Evolutionary conservation across 352 stramenopile species (phyloP).

Genomic region (Pythium monospermum): DNA sequence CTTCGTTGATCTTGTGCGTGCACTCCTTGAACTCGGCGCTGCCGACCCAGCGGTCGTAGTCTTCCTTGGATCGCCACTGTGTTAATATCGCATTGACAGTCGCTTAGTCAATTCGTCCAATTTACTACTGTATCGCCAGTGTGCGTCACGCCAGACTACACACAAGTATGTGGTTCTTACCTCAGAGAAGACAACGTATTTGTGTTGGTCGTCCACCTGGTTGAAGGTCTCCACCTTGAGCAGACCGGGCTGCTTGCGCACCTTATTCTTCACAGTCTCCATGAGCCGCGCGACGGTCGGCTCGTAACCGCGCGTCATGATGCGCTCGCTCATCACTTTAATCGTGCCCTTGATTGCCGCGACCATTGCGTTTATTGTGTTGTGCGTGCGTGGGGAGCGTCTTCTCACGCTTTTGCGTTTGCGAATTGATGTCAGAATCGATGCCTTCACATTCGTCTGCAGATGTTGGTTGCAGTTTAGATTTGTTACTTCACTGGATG

Average conservation of each 20-base stretch:
- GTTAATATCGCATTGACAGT: too few species aligned
- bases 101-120: not conserved
- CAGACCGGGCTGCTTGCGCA: slow-evolving; percentile 67
- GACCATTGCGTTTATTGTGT: not conserved
- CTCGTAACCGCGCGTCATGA: slow-evolving; percentile 87
- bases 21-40: slow-evolving; percentile 77
- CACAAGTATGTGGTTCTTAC: too few species aligned
- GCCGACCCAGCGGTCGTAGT: slow-evolving; percentile 76
- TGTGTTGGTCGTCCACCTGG: slow-evolving; percentile 74
- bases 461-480: slow-evolving; percentile 15
- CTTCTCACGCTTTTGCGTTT: too few species aligned
- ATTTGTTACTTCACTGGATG: slow-evolving; percentile 16
- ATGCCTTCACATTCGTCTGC: slow-evolving; percentile 3
- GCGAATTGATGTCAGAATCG: too few species aligned
- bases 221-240: slow-evolving; percentile 75
- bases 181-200: slow-evolving; percentile 89
- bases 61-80: slow-evolving; percentile 73
- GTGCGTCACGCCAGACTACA: too few species aligned
- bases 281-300: slow-evolving; percentile 78
- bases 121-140: too few species aligned
- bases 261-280: slow-evolving; percentile 80
- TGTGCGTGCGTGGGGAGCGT: not conserved
- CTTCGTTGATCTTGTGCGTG: slow-evolving; percentile 78
- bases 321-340: slow-evolving; percentile 76
- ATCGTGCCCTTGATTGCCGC: slow-evolving; percentile 22